Evolutionary conservation across 1,139 yeast species (phyloP).

Genomic region (Suhomyces taliae): DNA sequence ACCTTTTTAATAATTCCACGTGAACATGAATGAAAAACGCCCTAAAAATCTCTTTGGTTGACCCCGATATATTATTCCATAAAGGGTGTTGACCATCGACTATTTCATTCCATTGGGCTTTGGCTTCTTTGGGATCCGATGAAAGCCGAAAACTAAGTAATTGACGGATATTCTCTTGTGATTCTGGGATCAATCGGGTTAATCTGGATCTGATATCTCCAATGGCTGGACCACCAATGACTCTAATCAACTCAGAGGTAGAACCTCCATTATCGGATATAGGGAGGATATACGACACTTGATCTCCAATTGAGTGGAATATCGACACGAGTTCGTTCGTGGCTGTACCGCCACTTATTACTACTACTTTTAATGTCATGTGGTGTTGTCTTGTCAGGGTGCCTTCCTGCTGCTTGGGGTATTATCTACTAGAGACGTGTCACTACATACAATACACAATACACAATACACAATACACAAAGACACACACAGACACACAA

Average conservation of each 20-base stretch:
- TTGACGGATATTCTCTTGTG: constrained; percentile 42
- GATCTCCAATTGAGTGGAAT: constrained; percentile 40
- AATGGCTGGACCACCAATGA: constrained; percentile 92
- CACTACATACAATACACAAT: no score
- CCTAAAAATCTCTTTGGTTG: constrained; percentile 71
- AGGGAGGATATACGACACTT: constrained; percentile 70
- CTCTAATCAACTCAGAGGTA: constrained; percentile 85
- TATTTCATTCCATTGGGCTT: constrained; percentile 69
- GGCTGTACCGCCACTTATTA: constrained; percentile 77
- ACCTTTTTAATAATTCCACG: constrained; percentile 70
- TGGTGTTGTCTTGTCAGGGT: not conserved
- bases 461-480: no score
- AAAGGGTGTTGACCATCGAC: constrained; percentile 77
- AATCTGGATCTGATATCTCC: constrained; percentile 88
- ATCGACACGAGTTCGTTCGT: constrained; percentile 61
- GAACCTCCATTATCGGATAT: constrained; percentile 95
- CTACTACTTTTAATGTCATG: constrained; percentile 29
- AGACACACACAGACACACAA: no score
- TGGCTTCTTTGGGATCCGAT: constrained; percentile 53
- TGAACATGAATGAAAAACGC: constrained; percentile 79
- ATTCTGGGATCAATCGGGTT: constrained; percentile 63
- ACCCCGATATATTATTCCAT: constrained; percentile 63
- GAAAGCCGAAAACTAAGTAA: constrained; percentile 66
- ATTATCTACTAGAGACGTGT: no score
- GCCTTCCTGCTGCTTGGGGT: no score